phyloP scores from a whole-genome alignment of 768 basidiomycete genomes.

The Floccularia luteovirens region DNA sequence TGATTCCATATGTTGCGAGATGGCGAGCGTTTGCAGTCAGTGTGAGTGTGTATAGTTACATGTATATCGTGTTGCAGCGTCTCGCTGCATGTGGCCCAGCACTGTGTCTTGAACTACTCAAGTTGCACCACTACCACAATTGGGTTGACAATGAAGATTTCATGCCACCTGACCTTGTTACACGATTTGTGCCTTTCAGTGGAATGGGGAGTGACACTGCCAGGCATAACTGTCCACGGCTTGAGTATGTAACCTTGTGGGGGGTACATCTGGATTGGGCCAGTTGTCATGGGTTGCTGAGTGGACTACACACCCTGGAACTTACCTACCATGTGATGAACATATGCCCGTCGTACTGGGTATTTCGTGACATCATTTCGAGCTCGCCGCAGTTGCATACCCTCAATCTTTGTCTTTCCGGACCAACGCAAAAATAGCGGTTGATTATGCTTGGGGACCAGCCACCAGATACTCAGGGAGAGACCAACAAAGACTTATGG shows the following conservation, averaged over 20 bases:
- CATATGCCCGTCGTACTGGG: constrained; percentile 51
- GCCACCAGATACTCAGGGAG: constrained; percentile 22
- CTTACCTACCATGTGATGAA: constrained; percentile 56
- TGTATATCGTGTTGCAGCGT: constrained; percentile 32
- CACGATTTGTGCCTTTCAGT: constrained; percentile 41
- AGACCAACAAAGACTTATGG: constrained; percentile 21
- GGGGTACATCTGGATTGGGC: constrained; percentile 70
- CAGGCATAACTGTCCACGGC: no score
- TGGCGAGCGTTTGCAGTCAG: constrained; percentile 46
- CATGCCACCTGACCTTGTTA: constrained; percentile 28
- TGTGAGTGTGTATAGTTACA: constrained; percentile 38
- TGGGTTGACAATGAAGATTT: constrained; percentile 33
- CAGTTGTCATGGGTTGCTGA: constrained; percentile 32
- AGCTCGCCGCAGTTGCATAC: constrained; percentile 44
- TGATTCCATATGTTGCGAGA: constrained; percentile 44
- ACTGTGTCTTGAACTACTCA: constrained; percentile 43
- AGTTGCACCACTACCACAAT: constrained; percentile 51
- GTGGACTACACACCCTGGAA: constrained; percentile 41
- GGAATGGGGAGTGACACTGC: no score
- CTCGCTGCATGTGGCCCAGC: constrained; percentile 39
- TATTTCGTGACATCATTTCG: constrained; percentile 44
- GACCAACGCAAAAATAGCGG: constrained; percentile 27
- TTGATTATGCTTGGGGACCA: no score
- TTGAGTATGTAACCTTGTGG: constrained; percentile 46
- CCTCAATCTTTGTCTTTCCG: constrained; percentile 49